Evolutionary conservation across 257 asterid genomes (phyloP), one percentile per base, ranked within the genome.

Genomic region (Vinca minor): DNA sequence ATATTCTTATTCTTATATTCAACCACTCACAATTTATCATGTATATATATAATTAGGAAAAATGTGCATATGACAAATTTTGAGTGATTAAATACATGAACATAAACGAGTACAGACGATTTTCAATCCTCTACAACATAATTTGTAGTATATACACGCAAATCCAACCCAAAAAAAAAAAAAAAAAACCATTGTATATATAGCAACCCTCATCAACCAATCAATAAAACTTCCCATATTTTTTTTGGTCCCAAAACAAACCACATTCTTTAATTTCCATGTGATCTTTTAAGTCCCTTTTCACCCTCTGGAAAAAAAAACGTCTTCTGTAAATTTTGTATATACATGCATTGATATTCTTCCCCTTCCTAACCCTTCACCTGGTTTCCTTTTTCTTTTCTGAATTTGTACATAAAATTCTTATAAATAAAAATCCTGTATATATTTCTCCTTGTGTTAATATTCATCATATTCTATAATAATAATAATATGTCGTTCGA

Each of bases 401-500:
- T 34, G 20, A 56, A 14, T 56, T 56, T 31, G 65, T 60, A 60
- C 21, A 60, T 60, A 60, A 8, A 39, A 34, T 34, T 2, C 34
- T 15, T 20, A 50, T 6, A 39, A 25, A 62, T 25, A 62, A 44
- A 2, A 34, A 44, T 5, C 49, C 66, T 35, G 59, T 44, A 62
- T 31, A 28, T 20, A 9, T 31, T 34, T 13, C 17, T 10, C 8
- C 50, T 59, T 17, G 34, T 47, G 52, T 47, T 55, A 0, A 4
- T 34, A 28, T 61, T 42, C 45, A 34, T 41, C 34, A 34, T 41
- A 42, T 29, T 28, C 8, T 8, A 17, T 18, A 34, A 44, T 20
- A 64, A 17, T 18, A 34, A 44, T 20, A 64, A 7, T 29, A 64
- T 71, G 75, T 57, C 75, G 20, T 56, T 56, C 15, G 75, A 71